These are phyloP conservation scores for Ananas comosus DNA, from an alignment of 176 grass and related monocot genomes.

Conservation along the genomic window DNA sequence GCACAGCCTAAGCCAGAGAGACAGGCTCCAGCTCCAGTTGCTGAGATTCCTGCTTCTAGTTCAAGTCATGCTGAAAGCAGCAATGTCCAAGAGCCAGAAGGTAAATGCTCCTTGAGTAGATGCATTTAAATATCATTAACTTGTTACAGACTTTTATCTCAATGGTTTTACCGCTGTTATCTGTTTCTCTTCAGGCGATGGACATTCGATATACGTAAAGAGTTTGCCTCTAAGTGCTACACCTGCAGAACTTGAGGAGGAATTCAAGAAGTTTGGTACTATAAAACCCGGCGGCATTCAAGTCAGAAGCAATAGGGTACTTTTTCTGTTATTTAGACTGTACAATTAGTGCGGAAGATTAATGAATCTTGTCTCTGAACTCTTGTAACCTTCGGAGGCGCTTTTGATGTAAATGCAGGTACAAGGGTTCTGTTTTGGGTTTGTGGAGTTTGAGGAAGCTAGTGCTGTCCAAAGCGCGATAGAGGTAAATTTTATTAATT, in stretches of 20 bases:
- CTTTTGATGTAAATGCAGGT: conserved; percentile 34
- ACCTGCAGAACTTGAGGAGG: conserved; percentile 68
- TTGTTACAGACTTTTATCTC: conserved; percentile 7
- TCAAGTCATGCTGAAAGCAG: conserved; percentile 39
- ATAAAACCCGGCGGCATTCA: conserved; percentile 77
- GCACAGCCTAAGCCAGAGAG: conserved; percentile 43
- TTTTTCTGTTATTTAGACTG: conserved; percentile 2
- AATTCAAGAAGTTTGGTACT: conserved; percentile 75
- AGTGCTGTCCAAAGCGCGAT: conserved; percentile 68
- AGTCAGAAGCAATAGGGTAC: conserved; percentile 98
- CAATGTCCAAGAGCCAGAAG: conserved; percentile 70
- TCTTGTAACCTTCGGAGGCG: not conserved
- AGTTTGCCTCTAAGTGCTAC: conserved; percentile 67
- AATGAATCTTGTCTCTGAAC: not conserved
- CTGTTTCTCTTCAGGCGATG: conserved; percentile 46
- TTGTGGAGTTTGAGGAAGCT: conserved; percentile 90
- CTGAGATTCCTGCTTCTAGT: conserved; percentile 51
- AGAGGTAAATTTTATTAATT: conserved; percentile 37
- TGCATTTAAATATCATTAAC: conserved; percentile 3
- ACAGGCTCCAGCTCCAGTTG: conserved; percentile 25
- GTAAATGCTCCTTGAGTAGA: conserved; percentile 29
- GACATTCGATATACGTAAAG: conserved; percentile 67
- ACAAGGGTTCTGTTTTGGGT: conserved; percentile 95
- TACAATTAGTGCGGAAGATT: not conserved
- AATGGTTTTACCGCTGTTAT: conserved; percentile 8